A percentile compares a stretch with the other conserved stretches of the same genome.
These are phyloP conservation scores for Dipodascopsis tothii DNA, from an alignment of 805 yeast species.

Conservation along the genomic window DNA sequence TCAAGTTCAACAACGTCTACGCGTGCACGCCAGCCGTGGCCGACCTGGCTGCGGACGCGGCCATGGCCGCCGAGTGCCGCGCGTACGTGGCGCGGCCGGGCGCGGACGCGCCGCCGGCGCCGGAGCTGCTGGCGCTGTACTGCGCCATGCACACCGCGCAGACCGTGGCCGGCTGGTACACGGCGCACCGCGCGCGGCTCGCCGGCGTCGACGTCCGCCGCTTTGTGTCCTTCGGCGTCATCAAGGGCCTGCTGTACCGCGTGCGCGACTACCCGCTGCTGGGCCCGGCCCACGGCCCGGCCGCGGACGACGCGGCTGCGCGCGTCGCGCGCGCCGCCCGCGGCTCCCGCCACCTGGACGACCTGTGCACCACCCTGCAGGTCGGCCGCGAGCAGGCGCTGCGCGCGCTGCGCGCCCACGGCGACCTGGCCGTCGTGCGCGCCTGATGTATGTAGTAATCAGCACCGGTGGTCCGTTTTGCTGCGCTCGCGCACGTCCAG, in stretches of 20 bases:
- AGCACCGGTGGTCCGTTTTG: constrained; percentile 29
- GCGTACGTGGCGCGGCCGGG: constrained; percentile 48
- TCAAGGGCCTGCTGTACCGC: constrained; percentile 73
- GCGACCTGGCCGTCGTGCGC: constrained; percentile 13
- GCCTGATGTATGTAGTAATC: constrained; percentile 5
- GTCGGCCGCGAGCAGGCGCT: constrained; percentile 11
- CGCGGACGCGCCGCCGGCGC: constrained; percentile 37
- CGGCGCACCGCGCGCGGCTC: constrained; percentile 52
- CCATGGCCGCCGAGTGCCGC: constrained; percentile 76
- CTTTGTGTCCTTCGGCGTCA: constrained; percentile 78
- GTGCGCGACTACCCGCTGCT: constrained; percentile 69
- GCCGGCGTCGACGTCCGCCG: constrained; percentile 70
- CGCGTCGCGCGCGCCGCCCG: background rate
- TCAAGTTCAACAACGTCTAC: constrained; percentile 81
- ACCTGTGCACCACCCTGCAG: constrained; percentile 61
- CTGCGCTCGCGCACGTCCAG: constrained; percentile 29
- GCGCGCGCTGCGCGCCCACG: constrained; percentile 8
- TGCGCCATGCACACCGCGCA: constrained; percentile 71
- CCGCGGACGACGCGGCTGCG: background rate
- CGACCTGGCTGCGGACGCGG: constrained; percentile 53
- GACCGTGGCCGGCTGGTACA: constrained; percentile 73
- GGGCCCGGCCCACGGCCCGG: constrained; percentile 5
- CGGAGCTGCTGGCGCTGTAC: constrained; percentile 64
- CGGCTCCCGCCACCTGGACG: constrained; percentile 27
- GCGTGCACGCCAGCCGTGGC: constrained; percentile 79